Evolutionary conservation across 2,329 filamentous ascomycete species (phyloP), one percentile per base, ranked within the genome.

Genomic region (Lasiodiplodia sp.): DNA sequence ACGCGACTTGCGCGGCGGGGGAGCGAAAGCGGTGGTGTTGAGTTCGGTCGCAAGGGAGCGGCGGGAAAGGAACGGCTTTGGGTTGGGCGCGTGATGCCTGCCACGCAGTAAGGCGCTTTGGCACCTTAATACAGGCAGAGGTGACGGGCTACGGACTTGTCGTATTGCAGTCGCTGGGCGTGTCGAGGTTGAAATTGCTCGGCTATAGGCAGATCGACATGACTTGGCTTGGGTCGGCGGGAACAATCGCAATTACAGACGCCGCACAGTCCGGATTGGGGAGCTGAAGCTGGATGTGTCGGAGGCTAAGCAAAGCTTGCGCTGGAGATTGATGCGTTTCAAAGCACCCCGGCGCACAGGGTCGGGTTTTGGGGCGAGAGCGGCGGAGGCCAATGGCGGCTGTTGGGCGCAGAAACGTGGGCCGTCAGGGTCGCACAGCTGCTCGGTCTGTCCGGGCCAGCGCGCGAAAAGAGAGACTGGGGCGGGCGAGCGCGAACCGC

Each of bases 241-340:
- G 28, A 64, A 38, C 44, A 52, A 52, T 64, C 60, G 38, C 60
- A 64, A 52, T 64, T 40, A 51, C 60, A 47, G 28, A 52, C 51
- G 44, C 10, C n/a, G 25, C 60, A 64, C 44, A 28, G 55, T 37
- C 49, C 47, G 28, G 47, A 49, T 52, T 52, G 21, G 44, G 60
- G 47, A 64, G 60, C 60, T 64, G 60, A 64, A 52, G 60, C 60
- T 51, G 28, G 60, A 52, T 28, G 44, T 52, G 60, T 64, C 47
- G 60, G 60, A 64, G 60, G 60, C 60, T 64, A 51, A 64, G 60
- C 60, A 64, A 64, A 37, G 60, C 60, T 64, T 64, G 44, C 44
- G 28, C 47, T 64, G 60, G 60, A 52, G 28, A 52, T 64, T 64
- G 60, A 64, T 64, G 60, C 47, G 60, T 64, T 64, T 64, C 60